Conservation (phyloP, 2,329 filamentous ascomycete genomes). For the Chrysosporium queenslandicum region DNA sequence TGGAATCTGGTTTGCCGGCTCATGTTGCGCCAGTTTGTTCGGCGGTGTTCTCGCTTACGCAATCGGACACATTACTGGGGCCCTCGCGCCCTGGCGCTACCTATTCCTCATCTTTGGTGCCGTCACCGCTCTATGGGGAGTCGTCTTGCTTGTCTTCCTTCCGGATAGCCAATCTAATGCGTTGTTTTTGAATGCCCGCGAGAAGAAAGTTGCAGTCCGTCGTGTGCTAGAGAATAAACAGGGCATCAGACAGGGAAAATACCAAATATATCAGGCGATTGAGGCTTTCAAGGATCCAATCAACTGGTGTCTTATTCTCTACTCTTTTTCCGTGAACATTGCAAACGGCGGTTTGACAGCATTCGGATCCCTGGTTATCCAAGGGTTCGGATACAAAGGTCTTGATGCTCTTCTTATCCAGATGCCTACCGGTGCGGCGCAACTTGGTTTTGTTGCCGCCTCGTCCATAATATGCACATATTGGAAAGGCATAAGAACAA, state of each 20-base stretch:
- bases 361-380: constrained; percentile 50
- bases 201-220: constrained; percentile 48
- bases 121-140: constrained; percentile 50
- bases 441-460: constrained; percentile 32
- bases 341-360: constrained; percentile 50
- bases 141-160: constrained; percentile 48
- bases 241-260: constrained; percentile 47
- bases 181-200: constrained; percentile 41
- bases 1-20: constrained; percentile 50
- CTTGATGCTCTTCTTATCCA: constrained; percentile 47
- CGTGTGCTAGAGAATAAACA: constrained; percentile 50
- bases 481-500: constrained; percentile 47
- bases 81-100: constrained; percentile 54
- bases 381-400: constrained; percentile 48
- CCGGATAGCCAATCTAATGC: constrained; percentile 50
- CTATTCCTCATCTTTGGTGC: constrained; percentile 56
- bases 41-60: constrained; percentile 50
- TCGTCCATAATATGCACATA: constrained; percentile 43
- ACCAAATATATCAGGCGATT: constrained; percentile 46
- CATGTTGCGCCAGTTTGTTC: constrained; percentile 50
- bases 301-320: constrained; percentile 29
- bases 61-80: constrained; percentile 50
- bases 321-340: constrained; percentile 47
- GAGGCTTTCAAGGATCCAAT: constrained; percentile 52
- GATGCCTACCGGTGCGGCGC: constrained; percentile 42